Conservation (phyloP, 2,329 filamentous ascomycete species). For the Neofusicoccum parvum region DNA sequence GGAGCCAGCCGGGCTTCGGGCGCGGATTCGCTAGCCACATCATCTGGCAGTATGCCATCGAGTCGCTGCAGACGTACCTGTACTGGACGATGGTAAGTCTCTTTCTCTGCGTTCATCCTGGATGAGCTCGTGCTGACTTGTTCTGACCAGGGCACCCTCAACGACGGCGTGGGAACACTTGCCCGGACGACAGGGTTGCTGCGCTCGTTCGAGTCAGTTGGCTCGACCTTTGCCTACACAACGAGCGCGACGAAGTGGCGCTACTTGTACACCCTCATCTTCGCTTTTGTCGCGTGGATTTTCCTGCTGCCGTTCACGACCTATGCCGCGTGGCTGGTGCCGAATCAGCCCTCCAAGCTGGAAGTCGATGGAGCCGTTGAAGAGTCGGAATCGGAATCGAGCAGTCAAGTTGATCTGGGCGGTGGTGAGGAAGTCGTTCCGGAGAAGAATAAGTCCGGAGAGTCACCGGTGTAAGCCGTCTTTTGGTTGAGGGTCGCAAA, state of each 20-base stretch:
- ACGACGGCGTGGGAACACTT: constrained; percentile 54
- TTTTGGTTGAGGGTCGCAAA: background rate
- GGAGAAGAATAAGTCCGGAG: background rate
- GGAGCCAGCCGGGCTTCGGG: constrained; percentile 45
- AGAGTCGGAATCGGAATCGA: background rate
- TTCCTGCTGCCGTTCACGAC: background rate
- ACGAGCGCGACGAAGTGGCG: constrained; percentile 5
- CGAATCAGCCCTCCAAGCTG: background rate
- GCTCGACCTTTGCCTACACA: constrained; percentile 48
- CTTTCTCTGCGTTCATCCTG: too few relatives aligned
- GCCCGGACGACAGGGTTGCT: constrained; percentile 53
- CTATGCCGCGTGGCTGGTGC: background rate
- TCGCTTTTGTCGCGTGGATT: background rate
- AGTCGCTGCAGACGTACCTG: constrained; percentile 10
- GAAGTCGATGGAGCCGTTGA: background rate
- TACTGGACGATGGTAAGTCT: constrained; percentile 8
- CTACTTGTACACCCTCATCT: background rate
- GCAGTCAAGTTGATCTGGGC: background rate
- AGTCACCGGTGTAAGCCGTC: background rate
- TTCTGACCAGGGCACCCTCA: constrained; percentile 45
- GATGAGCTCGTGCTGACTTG: too few relatives aligned
- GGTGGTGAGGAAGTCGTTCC: background rate
- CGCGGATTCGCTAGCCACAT: background rate
- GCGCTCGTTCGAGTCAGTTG: constrained; percentile 53
- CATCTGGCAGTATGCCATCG: constrained; percentile 1